These are phyloP conservation scores for Alliaria petiolata DNA, from an alignment of 345 rosid genomes.

Conservation along the genomic window DNA sequence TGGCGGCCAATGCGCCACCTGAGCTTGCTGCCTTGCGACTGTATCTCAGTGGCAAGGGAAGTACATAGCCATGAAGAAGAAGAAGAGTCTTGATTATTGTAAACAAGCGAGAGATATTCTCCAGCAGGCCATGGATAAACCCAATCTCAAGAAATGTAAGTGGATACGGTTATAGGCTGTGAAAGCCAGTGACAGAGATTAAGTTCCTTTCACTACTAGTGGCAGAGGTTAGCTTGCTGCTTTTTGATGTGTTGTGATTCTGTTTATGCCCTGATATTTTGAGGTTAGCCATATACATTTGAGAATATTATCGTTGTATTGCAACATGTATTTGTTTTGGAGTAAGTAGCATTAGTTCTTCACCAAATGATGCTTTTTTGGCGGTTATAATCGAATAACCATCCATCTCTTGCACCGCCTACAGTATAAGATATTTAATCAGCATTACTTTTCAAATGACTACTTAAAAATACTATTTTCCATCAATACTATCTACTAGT, in stretches of 20 bases:
- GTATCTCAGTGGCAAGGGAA: conserved; percentile 56
- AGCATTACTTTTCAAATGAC: too few species aligned
- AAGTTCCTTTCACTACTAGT: too few species aligned
- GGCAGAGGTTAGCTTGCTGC: background rate
- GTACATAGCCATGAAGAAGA: conserved; percentile 41
- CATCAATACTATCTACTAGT: too few species aligned
- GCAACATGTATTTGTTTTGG: background rate
- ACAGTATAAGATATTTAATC: background rate
- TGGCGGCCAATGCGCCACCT: conserved; percentile 37
- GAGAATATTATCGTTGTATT: background rate
- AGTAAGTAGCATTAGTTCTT: background rate
- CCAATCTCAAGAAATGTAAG: conserved; percentile 52
- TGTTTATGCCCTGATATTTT: background rate
- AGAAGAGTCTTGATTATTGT: conserved; percentile 43
- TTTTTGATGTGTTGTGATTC: background rate
- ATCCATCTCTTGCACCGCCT: too few species aligned
- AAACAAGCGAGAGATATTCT: conserved; percentile 46
- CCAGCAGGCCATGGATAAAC: conserved; percentile 38
- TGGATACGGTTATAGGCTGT: background rate
- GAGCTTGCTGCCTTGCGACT: conserved; percentile 26
- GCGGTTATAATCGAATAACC: background rate
- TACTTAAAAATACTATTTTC: too few species aligned
- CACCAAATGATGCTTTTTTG: background rate
- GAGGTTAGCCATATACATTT: background rate
- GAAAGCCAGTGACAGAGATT: background rate